phyloP scores from a whole-genome alignment of 352 stramenopile species.

The Globisporangium cederbergense region DNA sequence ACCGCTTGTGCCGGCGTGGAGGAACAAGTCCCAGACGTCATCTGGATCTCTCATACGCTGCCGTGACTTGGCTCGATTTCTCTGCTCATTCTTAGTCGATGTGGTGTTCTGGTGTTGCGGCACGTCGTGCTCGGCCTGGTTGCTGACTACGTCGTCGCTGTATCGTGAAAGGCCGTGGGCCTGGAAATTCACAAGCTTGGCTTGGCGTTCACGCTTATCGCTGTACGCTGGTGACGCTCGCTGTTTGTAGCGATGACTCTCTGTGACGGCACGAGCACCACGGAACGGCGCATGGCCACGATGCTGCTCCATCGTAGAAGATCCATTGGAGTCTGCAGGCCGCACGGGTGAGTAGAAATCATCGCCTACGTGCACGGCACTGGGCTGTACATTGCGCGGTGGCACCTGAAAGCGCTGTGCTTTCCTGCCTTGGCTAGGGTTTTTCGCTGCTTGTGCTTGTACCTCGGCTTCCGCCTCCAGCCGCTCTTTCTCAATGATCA shows the following conservation, averaged over 20 bases:
- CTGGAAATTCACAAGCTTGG: neutral
- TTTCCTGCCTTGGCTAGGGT: neutral
- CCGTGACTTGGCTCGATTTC: slow-evolving; percentile 24
- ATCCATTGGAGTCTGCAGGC: slow-evolving; percentile 1
- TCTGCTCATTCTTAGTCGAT: slow-evolving; percentile 19
- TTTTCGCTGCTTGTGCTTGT: slow-evolving; percentile 9
- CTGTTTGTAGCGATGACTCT: neutral
- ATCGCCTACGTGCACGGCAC: neutral
- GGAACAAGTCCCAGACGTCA: slow-evolving; percentile 38
- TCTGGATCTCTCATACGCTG: slow-evolving; percentile 22
- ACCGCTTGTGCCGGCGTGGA: slow-evolving; percentile 25
- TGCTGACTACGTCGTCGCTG: slow-evolving; percentile 2
- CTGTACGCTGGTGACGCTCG: neutral
- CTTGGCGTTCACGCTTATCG: neutral
- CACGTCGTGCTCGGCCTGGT: slow-evolving; percentile 16
- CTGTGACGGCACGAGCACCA: neutral
- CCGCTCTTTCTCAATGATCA: slow-evolving; percentile 34
- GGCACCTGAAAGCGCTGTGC: neutral
- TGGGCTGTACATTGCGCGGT: neutral
- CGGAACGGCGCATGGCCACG: slow-evolving; percentile 13
- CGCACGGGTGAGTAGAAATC: slow-evolving; percentile 36
- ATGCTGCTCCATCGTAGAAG: neutral
- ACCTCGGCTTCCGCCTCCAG: slow-evolving; percentile 15
- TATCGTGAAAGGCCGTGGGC: neutral
- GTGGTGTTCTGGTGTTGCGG: slow-evolving; percentile 2